Base-by-base conservation (phyloP, 306 rosid species). In the Spatholobus suberectus region DNA sequence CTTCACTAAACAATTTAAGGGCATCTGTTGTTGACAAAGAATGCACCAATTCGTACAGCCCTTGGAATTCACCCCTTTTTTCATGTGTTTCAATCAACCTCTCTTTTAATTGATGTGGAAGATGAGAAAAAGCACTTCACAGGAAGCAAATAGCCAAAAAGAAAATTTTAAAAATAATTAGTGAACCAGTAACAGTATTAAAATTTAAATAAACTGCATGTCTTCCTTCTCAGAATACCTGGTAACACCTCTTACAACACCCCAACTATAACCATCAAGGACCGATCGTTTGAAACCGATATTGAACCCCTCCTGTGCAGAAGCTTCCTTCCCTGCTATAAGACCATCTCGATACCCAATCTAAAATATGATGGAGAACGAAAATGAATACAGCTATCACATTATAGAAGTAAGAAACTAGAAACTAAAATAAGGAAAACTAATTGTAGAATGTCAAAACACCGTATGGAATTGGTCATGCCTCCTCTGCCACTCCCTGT, bases 221-320 rank as follows among this genome's bases (percentile, higher is more conserved):
- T 2, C 2, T 44, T 73, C 18, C 6, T 37, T 62, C 54, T 47
- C 0, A 14, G 29, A 77, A 84, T 88, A 93, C 98, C 98, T 89
- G 57, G 96, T 84, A 82, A 93, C 91, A 46, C 98, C 98, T 92
- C 98, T 87, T 51, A 90, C 95, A 81, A 90, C 77, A 74, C 98
- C 99, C 93, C 88, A 92, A 55, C 81, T 86, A 85, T 86, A 89
- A 72, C 97, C 97, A 37, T 76, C 80, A 63, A 74, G 75, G 29
- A 90, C 92, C 1, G 98, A 92, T 81, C 88, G 85, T 86, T 89
- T 93, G 84, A 92, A 95, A 67, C 99, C 97, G 7, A 86, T 66
- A 83, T 92, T 95, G 72, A 93, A 93, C 18, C 98, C 99, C 84
- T 92, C 94, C 79, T 95, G 99, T 14, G 96, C 86, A 32, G 97